These are phyloP conservation scores for Pythium insidiosum DNA, from an alignment of 352 stramenopile species.

Conservation along the genomic window DNA sequence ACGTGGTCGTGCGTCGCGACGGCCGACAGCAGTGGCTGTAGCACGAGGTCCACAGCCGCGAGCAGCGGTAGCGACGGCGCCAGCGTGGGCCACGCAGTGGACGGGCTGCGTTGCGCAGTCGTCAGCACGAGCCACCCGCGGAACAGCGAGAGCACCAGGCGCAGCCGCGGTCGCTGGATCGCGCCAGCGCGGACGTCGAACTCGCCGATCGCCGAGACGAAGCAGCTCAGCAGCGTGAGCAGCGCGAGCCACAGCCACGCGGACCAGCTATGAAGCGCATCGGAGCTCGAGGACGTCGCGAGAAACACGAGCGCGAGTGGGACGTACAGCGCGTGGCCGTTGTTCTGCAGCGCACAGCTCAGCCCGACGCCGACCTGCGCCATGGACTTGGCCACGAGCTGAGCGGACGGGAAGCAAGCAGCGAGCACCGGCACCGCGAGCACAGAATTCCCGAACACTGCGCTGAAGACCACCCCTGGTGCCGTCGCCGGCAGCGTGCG, in stretches of 20 bases:
- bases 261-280: too few relatives aligned
- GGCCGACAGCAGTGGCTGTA: constrained; percentile 21
- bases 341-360: constrained; percentile 21
- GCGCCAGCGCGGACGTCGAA: constrained; percentile 9
- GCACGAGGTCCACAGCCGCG: constrained; percentile 28
- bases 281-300: too few relatives aligned
- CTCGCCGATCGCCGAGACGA: constrained; percentile 10
- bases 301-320: constrained; percentile 20
- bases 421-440: constrained; percentile 24
- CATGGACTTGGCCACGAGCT: constrained; percentile 36
- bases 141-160: constrained; percentile 16
- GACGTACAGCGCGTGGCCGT: constrained; percentile 32
- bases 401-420: constrained; percentile 24
- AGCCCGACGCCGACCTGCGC: constrained; percentile 18
- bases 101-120: too few relatives aligned
- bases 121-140: too few relatives aligned
- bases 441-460: constrained; percentile 25
- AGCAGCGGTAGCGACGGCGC: constrained; percentile 28
- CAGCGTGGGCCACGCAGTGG: constrained; percentile 2
- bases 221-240: constrained; percentile 32
- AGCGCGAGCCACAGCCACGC: constrained; percentile 22
- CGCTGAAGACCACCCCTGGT: constrained; percentile 27
- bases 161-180: constrained; percentile 16
- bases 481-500: constrained; percentile 17
- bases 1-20: constrained; percentile 31